Base-by-base conservation (phyloP, 345 rosid genomes). In the Linum usitatissimum region DNA sequence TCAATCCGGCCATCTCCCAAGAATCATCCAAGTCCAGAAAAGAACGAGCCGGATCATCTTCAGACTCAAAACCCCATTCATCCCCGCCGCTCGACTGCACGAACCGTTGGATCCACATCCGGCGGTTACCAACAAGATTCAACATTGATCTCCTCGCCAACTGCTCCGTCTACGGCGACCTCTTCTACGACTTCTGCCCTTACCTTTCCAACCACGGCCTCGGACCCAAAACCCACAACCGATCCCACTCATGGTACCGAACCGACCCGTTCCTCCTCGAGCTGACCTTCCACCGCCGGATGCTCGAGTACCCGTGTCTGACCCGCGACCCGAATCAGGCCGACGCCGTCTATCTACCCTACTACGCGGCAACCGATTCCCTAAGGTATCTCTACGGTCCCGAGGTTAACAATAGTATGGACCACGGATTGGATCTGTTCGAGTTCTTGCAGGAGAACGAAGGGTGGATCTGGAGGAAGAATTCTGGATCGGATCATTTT, bases 91-190 rank as follows among this genome's bases (percentile, higher is more conserved):
- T 10, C 51, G 69, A 71, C 68, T 90, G 99, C 75, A 60, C 75
- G 51, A 68, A 63, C 72, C 90, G 96, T 54, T 81, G 97, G 99
- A 93, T 93, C 89, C 77, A 93, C 73, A 79, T 93, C 79, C 81
- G 96, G 63, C 74, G 74, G 58, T 79, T 93, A 19, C 97, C 99
- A 3, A 64, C 84, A 1, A 67, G 84, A 8, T 90, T 90, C 91
- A 90, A 93, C 63, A 87, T 83, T 57, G 96, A 86, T 74, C 97
- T 93, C 20, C 94, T 90, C 61, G 30, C 86, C 0, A 84, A 84
- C 71, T 90, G 99, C 68, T 84, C 90, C 23, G 73, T 62, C 30
- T 89, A 86, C 77, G 82, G 81, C 14, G 82, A 83, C 14, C 74
- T 82, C 57, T 74, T 83, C 40, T 85, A 76, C 18, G 68, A 83